Conservation (phyloP, 2,329 filamentous ascomycete genomes). For the Aspergillus ruber region DNA sequence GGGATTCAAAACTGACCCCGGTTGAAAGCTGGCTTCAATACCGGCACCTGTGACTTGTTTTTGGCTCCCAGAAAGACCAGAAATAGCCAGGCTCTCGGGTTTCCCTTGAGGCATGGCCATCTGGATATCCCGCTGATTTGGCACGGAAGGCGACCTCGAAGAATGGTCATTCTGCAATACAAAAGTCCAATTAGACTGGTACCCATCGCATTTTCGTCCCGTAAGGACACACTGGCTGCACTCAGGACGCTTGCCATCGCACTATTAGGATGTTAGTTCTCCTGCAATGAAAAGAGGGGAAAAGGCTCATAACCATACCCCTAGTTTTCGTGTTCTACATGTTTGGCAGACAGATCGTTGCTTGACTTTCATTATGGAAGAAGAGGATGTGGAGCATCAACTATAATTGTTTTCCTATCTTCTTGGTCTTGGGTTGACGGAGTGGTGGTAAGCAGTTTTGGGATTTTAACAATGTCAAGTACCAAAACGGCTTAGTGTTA, state of each 20-base stretch:
- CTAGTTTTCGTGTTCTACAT: conserved; percentile 15
- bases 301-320: conserved; percentile 7
- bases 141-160: not conserved
- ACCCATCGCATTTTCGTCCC: conserved; percentile 18
- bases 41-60: not conserved
- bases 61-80: not conserved
- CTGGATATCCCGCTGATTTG: not conserved
- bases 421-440: not conserved
- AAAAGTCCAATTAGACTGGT: conserved; percentile 15
- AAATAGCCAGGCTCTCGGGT: not conserved
- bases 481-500: not conserved
- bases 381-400: not conserved
- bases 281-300: not conserved
- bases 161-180: conserved; percentile 7
- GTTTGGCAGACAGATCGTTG: conserved; percentile 11
- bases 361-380: conserved; percentile 11
- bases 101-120: not conserved
- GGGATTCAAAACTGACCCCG: not conserved
- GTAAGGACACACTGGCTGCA: conserved; percentile 20
- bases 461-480: not conserved
- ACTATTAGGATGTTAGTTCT: conserved; percentile 7
- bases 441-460: not conserved
- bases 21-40: not conserved
- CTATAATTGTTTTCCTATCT: not conserved
- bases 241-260: conserved; percentile 20